Conservation (phyloP, 176 grass and related monocot species). For the Eleusine coracana region DNA sequence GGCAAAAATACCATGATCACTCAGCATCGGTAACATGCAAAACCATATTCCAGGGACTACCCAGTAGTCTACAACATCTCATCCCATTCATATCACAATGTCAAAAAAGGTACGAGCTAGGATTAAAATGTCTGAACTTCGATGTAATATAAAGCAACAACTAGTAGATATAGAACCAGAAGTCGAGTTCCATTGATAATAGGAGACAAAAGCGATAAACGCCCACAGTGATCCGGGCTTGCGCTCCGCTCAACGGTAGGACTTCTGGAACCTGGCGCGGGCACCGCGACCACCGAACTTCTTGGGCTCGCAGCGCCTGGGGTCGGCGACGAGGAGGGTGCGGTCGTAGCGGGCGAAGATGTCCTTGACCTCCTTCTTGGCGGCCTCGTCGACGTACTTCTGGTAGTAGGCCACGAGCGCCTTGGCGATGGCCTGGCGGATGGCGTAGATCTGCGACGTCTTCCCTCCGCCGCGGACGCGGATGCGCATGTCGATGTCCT, state of each 20-base stretch:
- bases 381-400: slow-evolving; percentile 85
- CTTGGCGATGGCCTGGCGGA: slow-evolving; percentile 84
- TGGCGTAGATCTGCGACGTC: slow-evolving; percentile 85
- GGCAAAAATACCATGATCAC: no score
- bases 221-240: background rate
- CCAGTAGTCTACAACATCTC: background rate
- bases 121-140: background rate
- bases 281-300: slow-evolving; percentile 86
- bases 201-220: background rate
- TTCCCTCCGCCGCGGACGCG: slow-evolving; percentile 77
- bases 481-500: slow-evolving; percentile 86
- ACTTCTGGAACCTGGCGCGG: slow-evolving; percentile 83
- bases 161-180: slow-evolving; percentile 21
- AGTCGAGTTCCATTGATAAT: background rate
- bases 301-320: slow-evolving; percentile 83
- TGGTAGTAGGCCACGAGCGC: slow-evolving; percentile 73
- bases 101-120: background rate
- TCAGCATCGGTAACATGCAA: background rate
- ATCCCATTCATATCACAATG: slow-evolving; percentile 20
- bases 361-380: slow-evolving; percentile 89
- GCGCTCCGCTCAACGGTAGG: slow-evolving; percentile 58
- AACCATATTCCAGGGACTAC: background rate
- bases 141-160: background rate
- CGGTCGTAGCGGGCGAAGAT: slow-evolving; percentile 78
- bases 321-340: slow-evolving; percentile 86